Evolutionary conservation across 495 filamentous ascomycete species (phyloP).

Genomic region (Friedmanniomyces endolithicus): DNA sequence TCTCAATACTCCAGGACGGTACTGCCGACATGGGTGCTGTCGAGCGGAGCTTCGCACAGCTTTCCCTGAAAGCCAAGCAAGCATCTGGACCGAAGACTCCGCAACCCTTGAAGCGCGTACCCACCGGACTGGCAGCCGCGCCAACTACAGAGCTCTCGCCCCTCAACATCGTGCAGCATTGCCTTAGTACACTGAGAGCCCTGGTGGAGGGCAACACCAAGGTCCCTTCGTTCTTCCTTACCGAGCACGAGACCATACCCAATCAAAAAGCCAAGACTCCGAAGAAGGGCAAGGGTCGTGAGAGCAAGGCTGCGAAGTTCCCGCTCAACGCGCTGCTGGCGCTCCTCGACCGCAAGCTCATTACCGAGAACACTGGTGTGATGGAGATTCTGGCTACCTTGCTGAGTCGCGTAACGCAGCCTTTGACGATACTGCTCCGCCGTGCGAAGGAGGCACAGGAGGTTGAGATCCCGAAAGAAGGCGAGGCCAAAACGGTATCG

Average conservation of each 20-base stretch:
- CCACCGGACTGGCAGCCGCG: conserved; percentile 41
- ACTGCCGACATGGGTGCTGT: conserved; percentile 85
- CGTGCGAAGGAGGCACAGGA: conserved; percentile 54
- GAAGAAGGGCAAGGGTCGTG: conserved; percentile 70
- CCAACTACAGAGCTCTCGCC: conserved; percentile 66
- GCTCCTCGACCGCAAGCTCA: conserved; percentile 77
- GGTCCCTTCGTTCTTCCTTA: conserved; percentile 85
- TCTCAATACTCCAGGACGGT: conserved; percentile 94
- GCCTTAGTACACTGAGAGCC: conserved; percentile 66
- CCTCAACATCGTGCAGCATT: conserved; percentile 90
- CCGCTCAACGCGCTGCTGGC: conserved; percentile 81
- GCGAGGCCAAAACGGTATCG: conserved; percentile 22
- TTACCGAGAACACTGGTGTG: conserved; percentile 87
- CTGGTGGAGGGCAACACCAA: conserved; percentile 67
- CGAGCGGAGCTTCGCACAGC: conserved; percentile 84
- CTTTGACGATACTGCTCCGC: conserved; percentile 59
- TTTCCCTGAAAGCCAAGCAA: conserved; percentile 83
- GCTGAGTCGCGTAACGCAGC: conserved; percentile 76
- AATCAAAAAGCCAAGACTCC: conserved; percentile 62
- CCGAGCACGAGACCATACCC: conserved; percentile 71
- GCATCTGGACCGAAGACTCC: conserved; percentile 65
- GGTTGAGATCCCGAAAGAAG: conserved; percentile 46
- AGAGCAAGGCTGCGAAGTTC: conserved; percentile 69
- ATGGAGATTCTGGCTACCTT: conserved; percentile 88
- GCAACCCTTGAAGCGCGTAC: conserved; percentile 57